Evolutionary conservation across 352 stramenopile genomes (phyloP).

Genomic region (Globisporangium lucens): DNA sequence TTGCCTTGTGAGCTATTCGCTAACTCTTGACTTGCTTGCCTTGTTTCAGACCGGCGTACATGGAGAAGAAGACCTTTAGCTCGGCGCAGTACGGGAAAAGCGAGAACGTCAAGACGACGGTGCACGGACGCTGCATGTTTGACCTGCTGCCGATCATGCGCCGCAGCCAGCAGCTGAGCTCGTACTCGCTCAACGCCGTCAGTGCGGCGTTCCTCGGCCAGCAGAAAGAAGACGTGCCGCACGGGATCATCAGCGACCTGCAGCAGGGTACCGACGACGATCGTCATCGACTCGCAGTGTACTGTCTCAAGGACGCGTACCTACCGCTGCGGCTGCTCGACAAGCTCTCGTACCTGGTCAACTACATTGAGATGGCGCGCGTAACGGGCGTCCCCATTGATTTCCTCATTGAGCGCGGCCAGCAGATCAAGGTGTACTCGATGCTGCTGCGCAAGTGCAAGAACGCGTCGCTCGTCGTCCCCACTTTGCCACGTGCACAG

Average conservation of each 20-base stretch:
- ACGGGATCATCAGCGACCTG: conserved; percentile 97
- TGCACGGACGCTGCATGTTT: conserved; percentile 98
- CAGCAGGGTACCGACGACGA: conserved; percentile 96
- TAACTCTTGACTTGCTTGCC: neutral
- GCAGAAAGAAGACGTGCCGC: conserved; percentile 99
- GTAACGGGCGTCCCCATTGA: conserved; percentile 98
- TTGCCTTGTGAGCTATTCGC: neutral
- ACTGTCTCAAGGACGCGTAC: conserved; percentile 99
- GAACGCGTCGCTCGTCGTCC: conserved; percentile 93
- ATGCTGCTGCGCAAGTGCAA: conserved; percentile 98
- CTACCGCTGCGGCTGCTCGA: conserved; percentile 96
- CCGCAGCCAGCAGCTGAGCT: conserved; percentile 98
- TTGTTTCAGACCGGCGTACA: conserved; percentile 61
- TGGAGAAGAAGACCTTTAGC: conserved; percentile 98
- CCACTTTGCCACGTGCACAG: conserved; percentile 91
- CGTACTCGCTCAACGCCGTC: conserved; percentile 99
- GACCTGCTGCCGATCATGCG: conserved; percentile 99
- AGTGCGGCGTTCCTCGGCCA: conserved; percentile 97
- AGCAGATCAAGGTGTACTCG: conserved; percentile 99
- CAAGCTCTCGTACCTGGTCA: conserved; percentile 98
- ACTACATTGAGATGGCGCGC: conserved; percentile 99
- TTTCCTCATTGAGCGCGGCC: conserved; percentile 97
- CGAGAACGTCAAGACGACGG: conserved; percentile 98
- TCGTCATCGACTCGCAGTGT: conserved; percentile 96
- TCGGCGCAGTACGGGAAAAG: conserved; percentile 97